Evolutionary conservation across 2,329 filamentous ascomycete genomes (phyloP).

Genomic region (Colletotrichum salicis): DNA sequence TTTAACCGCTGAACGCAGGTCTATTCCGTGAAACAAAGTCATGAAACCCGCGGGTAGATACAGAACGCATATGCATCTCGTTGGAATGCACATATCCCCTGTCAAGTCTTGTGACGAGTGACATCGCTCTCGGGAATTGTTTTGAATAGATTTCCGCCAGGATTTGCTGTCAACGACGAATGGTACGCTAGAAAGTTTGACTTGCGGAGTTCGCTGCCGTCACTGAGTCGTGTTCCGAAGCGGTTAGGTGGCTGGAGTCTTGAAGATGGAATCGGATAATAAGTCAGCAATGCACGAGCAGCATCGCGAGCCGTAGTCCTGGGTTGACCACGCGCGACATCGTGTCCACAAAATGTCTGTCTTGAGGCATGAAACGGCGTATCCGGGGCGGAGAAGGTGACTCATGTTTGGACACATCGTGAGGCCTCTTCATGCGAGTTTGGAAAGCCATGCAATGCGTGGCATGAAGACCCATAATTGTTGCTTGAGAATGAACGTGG

Average conservation of each 20-base stretch:
- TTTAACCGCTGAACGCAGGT: not conserved
- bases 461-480: not conserved
- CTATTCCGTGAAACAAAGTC: constrained; percentile 17
- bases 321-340: not conserved
- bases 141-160: not conserved
- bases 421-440: not conserved
- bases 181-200: not conserved
- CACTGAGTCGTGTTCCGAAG: not conserved
- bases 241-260: too few species aligned
- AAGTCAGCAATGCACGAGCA: not conserved
- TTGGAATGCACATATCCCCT: not conserved
- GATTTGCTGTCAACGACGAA: not conserved
- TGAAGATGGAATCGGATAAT: not conserved
- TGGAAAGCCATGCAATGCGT: not conserved
- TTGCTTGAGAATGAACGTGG: not conserved
- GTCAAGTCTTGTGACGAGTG: not conserved
- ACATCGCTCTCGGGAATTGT: not conserved
- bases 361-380: constrained; percentile 7
- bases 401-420: not conserved
- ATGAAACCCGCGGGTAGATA: constrained; percentile 5
- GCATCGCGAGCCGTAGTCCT: not conserved
- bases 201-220: not conserved
- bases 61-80: not conserved
- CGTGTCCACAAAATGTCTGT: not conserved
- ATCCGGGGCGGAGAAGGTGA: constrained; percentile 10